Evolutionary conservation across 306 rosid genomes (phyloP).

Genomic region (Hylodesmum podocarpum): DNA sequence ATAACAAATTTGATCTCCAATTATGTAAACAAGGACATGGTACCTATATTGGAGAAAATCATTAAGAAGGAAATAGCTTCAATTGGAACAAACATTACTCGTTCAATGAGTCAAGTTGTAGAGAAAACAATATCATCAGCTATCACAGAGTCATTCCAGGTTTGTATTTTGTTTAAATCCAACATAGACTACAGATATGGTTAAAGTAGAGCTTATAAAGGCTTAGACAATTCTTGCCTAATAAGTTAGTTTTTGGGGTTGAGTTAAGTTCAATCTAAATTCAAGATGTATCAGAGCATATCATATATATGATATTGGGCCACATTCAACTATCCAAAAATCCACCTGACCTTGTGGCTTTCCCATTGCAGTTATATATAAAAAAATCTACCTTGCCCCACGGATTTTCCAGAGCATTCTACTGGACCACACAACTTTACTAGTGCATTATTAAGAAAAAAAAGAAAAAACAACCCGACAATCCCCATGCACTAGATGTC

Average conservation of each 20-base stretch:
- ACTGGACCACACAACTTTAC: background rate
- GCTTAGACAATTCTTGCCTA: background rate
- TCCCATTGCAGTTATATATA: background rate
- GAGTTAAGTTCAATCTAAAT: background rate
- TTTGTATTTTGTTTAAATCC: conserved; percentile 7
- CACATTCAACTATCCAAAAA: background rate
- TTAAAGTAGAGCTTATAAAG: background rate
- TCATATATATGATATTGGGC: background rate
- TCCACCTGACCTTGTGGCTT: background rate
- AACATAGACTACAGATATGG: background rate
- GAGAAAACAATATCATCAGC: conserved; percentile 56
- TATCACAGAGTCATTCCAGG: conserved; percentile 68
- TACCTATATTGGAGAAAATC: conserved; percentile 55
- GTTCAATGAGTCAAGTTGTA: conserved; percentile 51
- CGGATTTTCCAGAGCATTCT: background rate
- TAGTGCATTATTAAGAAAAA: background rate
- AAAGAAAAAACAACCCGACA: background rate
- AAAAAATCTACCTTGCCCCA: background rate
- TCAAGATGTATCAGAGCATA: background rate
- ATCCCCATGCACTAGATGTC: background rate
- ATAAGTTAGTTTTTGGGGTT: background rate
- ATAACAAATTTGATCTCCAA: conserved; percentile 56
- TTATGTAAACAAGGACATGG: conserved; percentile 56
- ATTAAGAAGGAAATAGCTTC: conserved; percentile 67
- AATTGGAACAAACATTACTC: conserved; percentile 56